Evolutionary conservation across 805 yeast species (phyloP), one percentile per base, ranked within the genome.

Genomic region (Metschnikowia cerradonensis): DNA sequence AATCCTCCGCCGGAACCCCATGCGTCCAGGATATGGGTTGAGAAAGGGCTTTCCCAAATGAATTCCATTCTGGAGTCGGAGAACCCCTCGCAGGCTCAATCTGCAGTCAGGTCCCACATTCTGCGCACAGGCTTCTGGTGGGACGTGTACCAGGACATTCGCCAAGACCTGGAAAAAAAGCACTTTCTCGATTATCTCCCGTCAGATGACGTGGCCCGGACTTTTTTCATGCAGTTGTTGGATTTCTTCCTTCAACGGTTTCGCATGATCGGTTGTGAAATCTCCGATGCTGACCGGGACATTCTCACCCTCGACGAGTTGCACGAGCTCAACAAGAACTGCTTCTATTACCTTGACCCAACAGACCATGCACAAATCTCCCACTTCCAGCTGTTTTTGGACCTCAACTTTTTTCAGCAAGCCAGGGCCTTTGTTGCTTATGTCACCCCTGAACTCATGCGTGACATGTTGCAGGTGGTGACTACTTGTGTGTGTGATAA

Each of bases 91-190:
- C 47, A 34, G 22, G 19, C 47, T 3, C 8, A 7, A 14, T 22
- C 47, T 2, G 47, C 47, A 4, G 20, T 43, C 37, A 33, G 23
- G 17, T 20, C 47, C 26, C 23, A 32, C n/a, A 10, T 39, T 11
- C 47, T 43, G 38, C 47, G 35, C 39, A 35, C 32, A 15, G 33
- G 35, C 39, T 54, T 54, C 33, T 52, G 57, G 57, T 43, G 43
- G 43, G 56, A 54, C 38, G 57, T 54, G 14, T 52, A 54, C 45
- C 57, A 54, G 39, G 57, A 54, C 39, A 52, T 54, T 49, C 35
- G 39, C n/a, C 36, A 15, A 26, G 57, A 54, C 26, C 11, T 39
- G 32, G 14, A 5, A 17, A 44, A 4, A 5, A 42, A 35, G 19
- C 37, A 38, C 32, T 48, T 47, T 49, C 45, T 43, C 37, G 51